Evolutionary conservation across 305 asterid genomes (phyloP).

Genomic region (Coffea humblotiana): DNA sequence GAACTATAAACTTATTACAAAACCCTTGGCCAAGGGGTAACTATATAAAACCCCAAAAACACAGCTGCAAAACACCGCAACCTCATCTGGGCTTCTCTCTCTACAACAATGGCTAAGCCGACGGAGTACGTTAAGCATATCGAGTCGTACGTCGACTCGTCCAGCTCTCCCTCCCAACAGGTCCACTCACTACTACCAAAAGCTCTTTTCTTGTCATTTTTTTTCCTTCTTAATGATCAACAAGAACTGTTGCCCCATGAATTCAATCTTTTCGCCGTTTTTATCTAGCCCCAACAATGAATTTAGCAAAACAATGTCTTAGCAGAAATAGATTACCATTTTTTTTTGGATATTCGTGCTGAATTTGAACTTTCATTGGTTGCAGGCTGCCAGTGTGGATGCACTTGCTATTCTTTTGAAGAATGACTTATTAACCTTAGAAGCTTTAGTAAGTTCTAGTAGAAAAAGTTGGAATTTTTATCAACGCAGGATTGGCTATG

Average conservation of each 20-base stretch:
- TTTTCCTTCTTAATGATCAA: not conserved
- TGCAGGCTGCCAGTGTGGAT: slow-evolving; percentile 65
- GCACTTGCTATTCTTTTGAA: slow-evolving; percentile 58
- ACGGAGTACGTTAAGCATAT: slow-evolving; percentile 57
- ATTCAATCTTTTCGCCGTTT: not conserved
- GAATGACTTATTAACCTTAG: slow-evolving; percentile 61
- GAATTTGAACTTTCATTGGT: slow-evolving; percentile 12
- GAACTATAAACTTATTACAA: not conserved
- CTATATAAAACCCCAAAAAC: not conserved
- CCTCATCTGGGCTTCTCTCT: not conserved
- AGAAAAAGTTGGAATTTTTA: not conserved
- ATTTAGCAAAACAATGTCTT: not conserved
- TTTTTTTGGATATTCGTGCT: not conserved
- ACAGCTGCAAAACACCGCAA: not conserved
- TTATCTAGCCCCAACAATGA: not conserved
- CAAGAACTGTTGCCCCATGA: not conserved
- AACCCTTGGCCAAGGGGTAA: not conserved
- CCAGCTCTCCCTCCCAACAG: slow-evolving; percentile 69
- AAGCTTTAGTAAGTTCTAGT: slow-evolving; percentile 51
- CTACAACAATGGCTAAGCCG: slow-evolving; percentile 5
- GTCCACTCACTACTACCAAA: slow-evolving; percentile 34
- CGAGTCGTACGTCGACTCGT: slow-evolving; percentile 69
- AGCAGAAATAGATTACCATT: not conserved
- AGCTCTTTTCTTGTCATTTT: not conserved
- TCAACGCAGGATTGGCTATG: not conserved